Base-by-base conservation (phyloP, 305 asterid species). In the Lippia alba region DNA sequence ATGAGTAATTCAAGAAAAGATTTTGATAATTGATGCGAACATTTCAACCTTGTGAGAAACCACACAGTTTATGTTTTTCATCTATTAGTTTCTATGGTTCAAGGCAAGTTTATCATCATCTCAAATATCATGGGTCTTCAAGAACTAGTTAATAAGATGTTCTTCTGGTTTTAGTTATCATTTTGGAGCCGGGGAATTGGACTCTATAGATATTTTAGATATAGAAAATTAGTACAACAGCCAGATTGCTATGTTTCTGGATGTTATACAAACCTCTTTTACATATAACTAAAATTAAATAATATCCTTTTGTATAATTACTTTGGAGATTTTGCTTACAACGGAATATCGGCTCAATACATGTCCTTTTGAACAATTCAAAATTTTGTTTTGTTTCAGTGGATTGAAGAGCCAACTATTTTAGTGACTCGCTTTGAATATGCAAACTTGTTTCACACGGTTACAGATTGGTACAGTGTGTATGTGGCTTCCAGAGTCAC, bases 381-480 rank as follows among this genome's bases (percentile, higher is more conserved):
- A n/a, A 4, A 49, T 58, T n/a, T 61, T 40, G 6, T 69, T 45
- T 66, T 34, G 18, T 85, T 82, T 72, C 91, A 94, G 99, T 94
- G 99, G 98, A 77, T 94, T 67, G 98, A 94, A 75, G 98, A 94
- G 80, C 99, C 99, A n/a, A 74, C 91, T 20, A 82, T 94, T 79
- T 79, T 92, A 59, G 86, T 92, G 18, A 94, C 97, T n/a, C 96
- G 99, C 12, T 94, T 88, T 33, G 99, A 94, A 75, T 94, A 94
- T 61, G 99, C 99, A 50, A 94, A 94, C 79, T 45, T 94, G 79
- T 94, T 92, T 78, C 99, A 94, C 88, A 94, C 99, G n/a, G 71
- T 90, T 63, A 94, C 99, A 10, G 99, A 94, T 77, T 94, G 98
- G 98, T 94, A 94, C 76, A 94, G 98, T 68, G 85, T 97, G 16